Evolutionary conservation across 257 asterid species (phyloP).

Genomic region (Verbascum thapsus): DNA sequence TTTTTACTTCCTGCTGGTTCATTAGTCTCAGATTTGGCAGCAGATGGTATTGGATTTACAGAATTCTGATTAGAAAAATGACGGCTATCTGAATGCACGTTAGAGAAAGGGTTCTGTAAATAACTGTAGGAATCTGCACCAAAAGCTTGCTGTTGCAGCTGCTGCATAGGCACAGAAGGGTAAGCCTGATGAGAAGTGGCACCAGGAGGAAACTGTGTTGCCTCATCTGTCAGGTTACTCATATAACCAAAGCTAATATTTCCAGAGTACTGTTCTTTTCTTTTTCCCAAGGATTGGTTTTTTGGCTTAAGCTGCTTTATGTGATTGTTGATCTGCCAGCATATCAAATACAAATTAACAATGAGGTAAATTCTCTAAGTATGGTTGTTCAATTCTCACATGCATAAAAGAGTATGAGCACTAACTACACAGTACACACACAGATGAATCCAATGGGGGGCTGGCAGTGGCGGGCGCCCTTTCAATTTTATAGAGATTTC

Average conservation of each 20-base stretch:
- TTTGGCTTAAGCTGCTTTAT: conserved; percentile 51
- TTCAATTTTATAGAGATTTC: too few relatives aligned
- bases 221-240: conserved; percentile 43
- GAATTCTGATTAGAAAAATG: conserved; percentile 45
- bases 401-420: too few relatives aligned
- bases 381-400: too few relatives aligned
- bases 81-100: conserved; percentile 45
- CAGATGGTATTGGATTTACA: conserved; percentile 40
- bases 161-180: conserved; percentile 37
- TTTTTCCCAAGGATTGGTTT: conserved; percentile 44
- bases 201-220: conserved; percentile 39
- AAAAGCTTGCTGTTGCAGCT: conserved; percentile 35
- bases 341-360: conserved; percentile 23
- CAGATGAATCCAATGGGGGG: too few relatives aligned
- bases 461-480: too few relatives aligned
- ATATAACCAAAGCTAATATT: conserved; percentile 39
- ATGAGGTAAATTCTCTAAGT: too few relatives aligned
- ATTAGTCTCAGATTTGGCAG: conserved; percentile 51
- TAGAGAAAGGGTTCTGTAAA: conserved; percentile 42
- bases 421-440: too few relatives aligned
- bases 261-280: conserved; percentile 38
- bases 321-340: conserved; percentile 49
- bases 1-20: conserved; percentile 36
- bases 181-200: conserved; percentile 40
- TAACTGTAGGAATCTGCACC: conserved; percentile 45